These are phyloP conservation scores for Russula compacta DNA, from an alignment of 768 basidiomycete genomes.

Conservation along the genomic window DNA sequence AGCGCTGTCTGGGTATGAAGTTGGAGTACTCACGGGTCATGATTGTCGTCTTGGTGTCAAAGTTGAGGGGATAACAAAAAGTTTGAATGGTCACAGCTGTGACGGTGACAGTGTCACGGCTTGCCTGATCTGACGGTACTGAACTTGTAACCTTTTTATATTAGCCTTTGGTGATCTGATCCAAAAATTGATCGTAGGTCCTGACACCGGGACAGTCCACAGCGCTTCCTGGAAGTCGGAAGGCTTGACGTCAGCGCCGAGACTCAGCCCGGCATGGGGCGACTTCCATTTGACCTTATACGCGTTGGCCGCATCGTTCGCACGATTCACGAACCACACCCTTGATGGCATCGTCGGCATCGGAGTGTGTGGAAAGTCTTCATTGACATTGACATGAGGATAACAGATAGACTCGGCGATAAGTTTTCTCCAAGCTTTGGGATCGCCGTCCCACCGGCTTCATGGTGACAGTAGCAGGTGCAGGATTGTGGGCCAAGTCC, in stretches of 20 bases:
- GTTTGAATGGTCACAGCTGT: background rate
- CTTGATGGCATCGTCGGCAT: background rate
- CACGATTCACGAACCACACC: constrained; percentile 3
- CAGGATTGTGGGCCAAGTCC: background rate
- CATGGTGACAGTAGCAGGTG: background rate
- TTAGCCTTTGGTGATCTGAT: constrained; percentile 20
- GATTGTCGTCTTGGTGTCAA: background rate
- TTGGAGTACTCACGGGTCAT: constrained; percentile 18
- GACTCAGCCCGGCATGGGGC: constrained; percentile 7
- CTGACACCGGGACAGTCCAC: constrained; percentile 1
- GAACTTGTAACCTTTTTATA: constrained; percentile 17
- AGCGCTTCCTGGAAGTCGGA: constrained; percentile 11
- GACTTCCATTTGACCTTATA: constrained; percentile 19
- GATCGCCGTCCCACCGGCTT: constrained; percentile 4
- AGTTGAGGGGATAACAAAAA: background rate
- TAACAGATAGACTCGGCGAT: background rate
- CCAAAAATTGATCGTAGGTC: constrained; percentile 20
- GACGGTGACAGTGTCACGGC: background rate
- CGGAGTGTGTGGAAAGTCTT: background rate
- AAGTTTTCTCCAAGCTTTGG: background rate
- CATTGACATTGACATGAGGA: background rate
- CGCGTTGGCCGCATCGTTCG: constrained; percentile 4
- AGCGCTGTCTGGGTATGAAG: background rate
- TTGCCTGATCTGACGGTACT: constrained; percentile 7
- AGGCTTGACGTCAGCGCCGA: constrained; percentile 18